Evolutionary conservation across 1,284 basidiomycete genomes (phyloP), one percentile per base, ranked within the genome.

Genomic region (Ustilago loliicola): DNA sequence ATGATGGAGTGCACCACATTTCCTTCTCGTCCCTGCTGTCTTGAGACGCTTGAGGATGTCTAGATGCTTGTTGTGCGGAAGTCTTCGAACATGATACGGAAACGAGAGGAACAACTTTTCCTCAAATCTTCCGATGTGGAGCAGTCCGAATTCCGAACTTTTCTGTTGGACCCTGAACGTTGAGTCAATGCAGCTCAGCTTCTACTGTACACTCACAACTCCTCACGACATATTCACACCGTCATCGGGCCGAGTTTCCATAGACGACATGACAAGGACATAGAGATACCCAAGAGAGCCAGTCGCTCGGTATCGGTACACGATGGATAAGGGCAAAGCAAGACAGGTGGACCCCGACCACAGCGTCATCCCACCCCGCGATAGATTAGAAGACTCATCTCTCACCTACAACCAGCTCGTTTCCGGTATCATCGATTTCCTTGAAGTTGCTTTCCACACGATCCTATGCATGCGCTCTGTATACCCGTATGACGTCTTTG

Each of bases 391-490:
- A 51, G 71, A 74, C 50, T 80, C 78, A 23, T 70, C 74, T 3
- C 61, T 80, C 7, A 67, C 75, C 11, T 80, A 77, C 69, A 74
- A 80, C 51, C 69, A 80, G 60, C 68, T 75, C 27, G 60, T 80
- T 25, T 61, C 72, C 3, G 64, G 68, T 47, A 61, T 80, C 67
- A 52, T 75, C 29, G 68, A 80, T 13, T 80, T 80, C 34, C 69
- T 98, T 80, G 96, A 98, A 86, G 93, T 96, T 27, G 93, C 94
- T 1, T 91, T 97, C 67, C 95, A 98, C 85, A 93, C 92, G 1
- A 93, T 98, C 69, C 89, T 98, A 1, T 96, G 94, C 83, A 91
- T 95, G 27, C 92, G 96, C 27, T 91, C 92, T 72, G 90, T 98
- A 54, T 98, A 98, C 82, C 96, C 96, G 0, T 89, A 91, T 10